Conservation (phyloP, 2,329 filamentous ascomycete species). For the Microthyrium microscopicum region DNA sequence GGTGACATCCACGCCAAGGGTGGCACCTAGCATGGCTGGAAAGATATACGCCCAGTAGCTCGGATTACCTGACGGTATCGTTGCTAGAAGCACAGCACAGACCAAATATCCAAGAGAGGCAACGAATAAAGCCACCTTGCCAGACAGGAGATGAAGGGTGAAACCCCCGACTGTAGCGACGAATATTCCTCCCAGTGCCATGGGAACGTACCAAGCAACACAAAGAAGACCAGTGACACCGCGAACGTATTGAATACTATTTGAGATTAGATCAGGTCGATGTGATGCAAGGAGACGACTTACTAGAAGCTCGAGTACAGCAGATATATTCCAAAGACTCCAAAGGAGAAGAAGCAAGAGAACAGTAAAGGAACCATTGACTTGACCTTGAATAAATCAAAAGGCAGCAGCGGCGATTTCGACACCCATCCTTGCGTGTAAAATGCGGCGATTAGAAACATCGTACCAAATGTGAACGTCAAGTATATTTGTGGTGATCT, state of each 20-base stretch:
- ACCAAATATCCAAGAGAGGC: constrained; percentile 19
- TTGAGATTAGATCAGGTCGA: constrained; percentile 11
- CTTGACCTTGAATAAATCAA: constrained; percentile 51
- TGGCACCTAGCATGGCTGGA: constrained; percentile 27
- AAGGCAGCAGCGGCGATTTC: constrained; percentile 49
- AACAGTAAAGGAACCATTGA: constrained; percentile 48
- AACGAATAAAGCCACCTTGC: constrained; percentile 12
- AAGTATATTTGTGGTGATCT: constrained; percentile 54
- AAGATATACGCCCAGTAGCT: constrained; percentile 21
- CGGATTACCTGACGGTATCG: constrained; percentile 14
- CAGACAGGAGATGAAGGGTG: constrained; percentile 19
- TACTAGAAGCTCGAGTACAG: constrained; percentile 23
- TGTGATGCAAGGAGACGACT: constrained; percentile 2
- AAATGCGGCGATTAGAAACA: constrained; percentile 42
- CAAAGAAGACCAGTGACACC: constrained; percentile 12
- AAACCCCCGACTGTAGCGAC: constrained; percentile 19
- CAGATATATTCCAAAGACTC: constrained; percentile 25
- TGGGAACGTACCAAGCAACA: constrained; percentile 20
- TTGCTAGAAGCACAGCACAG: constrained; percentile 18
- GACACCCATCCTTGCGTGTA: constrained; percentile 62
- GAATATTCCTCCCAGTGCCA: constrained; percentile 20
- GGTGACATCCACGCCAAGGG: constrained; percentile 20
- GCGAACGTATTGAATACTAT: constrained; percentile 14
- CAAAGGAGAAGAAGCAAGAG: constrained; percentile 50
- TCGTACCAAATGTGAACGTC: constrained; percentile 44